Evolutionary conservation across 176 grass and related monocot species (phyloP), one percentile per base, ranked within the genome.

Genomic region (Rhynchospora tenuis): DNA sequence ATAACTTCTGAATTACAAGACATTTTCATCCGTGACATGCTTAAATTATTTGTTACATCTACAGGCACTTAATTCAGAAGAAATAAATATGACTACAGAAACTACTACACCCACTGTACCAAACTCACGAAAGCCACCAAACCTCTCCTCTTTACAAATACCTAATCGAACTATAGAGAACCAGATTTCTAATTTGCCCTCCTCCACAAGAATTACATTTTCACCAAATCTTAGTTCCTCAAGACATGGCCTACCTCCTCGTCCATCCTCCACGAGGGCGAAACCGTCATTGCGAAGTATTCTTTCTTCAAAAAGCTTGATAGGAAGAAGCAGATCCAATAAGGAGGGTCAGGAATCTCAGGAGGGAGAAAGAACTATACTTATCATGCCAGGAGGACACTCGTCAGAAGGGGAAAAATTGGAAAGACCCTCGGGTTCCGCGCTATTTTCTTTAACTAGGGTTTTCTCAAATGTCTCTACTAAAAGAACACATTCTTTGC

Each of bases 401-500:
- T 85, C 78, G 42, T 95, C 91, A 0, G 89, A 90, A 87, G 93
- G 91, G 73, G 71, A 48, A 54, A 88, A 55, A 68, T 45, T 43
- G 14, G 91, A 95, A 68, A 93, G 95, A 67, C 45, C 88, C 46
- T 87, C 59, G 56, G 73, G 86, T 66, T 82, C 80, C 22, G 93
- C 83, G 80, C 86, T 90, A 1, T 88, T 95, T 83, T 99, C 91
- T 69, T 91, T 99, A 19, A 89, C 89, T 87, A 99, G 88, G 80
- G 89, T 95, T 15, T 92, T 98, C 66, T 90, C 71, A 61, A 91
- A 89, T 4, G 78, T 91, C 43, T 91, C 92, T 2, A 64, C 86
- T 69, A 99, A 99, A 81, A 86, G 58, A 74, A 86, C 93, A 46
- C 73, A 93, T 86, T 99, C 96, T 81, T 91, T 99, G 83, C 96